Evolutionary conservation across 2,329 filamentous ascomycete genomes (phyloP), one percentile per base, ranked within the genome.

Genomic region (Stemphylium lycopersici): DNA sequence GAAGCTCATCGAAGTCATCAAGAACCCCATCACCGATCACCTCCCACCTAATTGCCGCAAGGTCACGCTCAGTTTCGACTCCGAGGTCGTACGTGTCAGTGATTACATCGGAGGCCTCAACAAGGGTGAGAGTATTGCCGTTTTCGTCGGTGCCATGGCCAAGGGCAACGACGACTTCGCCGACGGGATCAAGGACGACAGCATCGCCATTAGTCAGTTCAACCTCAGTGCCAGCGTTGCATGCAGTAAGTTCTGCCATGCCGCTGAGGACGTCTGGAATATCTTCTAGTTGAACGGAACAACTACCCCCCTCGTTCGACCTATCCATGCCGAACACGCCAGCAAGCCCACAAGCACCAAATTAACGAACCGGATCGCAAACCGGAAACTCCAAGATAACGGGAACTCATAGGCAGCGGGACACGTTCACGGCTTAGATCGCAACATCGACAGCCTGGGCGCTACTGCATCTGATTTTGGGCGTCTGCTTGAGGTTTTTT

Each of bases 231-330:
- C 95, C 58, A 98, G 93, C 80, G 95, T 99, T 59, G 93, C 95
- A 38, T 99, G 95, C 84, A 97, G 93, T 86, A 99, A 98, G 78
- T 98, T 99, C 82, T 98, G 95, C 78, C 95, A 99, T 78, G 95
- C 93, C 36, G 93, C 93, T 38, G 95, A 99, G 79, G 95, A 99
- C 76, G 89, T 89, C 32, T 99, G 95, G 95, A 87, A 91, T 72
- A 90, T 99, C 66, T 85, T 97, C 70, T 99, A 87, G 83, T 34
- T 38, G 45, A 41, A 42, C 38, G 48, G 34, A 39, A 42, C 38
- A 47, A 32, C 36, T 46, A 18, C 48, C 32, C 45, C 26, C 33
- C 45, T 36, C 18, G 48, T 45, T 47, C 36, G 55, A 59, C 70
- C 63, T 63, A 67, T 62, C 62, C 61, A 60, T 61, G 44, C 52